These are phyloP conservation scores for Aspergillus terreus DNA, from an alignment of 2,329 filamentous ascomycete species.

Conservation along the genomic window DNA sequence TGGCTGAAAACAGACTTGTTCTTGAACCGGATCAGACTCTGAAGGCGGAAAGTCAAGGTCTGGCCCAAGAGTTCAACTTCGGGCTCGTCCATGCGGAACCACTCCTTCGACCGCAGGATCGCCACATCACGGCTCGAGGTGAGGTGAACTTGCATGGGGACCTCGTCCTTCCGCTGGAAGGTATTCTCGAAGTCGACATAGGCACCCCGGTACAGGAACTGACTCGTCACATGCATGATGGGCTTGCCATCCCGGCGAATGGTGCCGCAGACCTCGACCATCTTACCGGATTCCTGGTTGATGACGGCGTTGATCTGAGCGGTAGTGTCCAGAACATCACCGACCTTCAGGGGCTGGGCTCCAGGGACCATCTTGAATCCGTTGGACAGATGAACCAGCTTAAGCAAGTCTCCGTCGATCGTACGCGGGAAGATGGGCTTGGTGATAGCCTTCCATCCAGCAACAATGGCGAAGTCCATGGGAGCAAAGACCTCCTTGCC, in stretches of 20 bases:
- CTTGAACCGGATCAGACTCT: slow-evolving; percentile 90
- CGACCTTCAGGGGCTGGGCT: slow-evolving; percentile 91
- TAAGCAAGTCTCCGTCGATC: slow-evolving; percentile 93
- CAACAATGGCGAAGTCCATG: slow-evolving; percentile 99
- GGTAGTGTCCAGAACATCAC: slow-evolving; percentile 85
- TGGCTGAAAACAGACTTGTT: slow-evolving; percentile 88
- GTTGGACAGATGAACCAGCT: slow-evolving; percentile 95
- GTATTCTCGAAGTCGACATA: slow-evolving; percentile 97
- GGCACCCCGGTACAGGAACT: slow-evolving; percentile 91
- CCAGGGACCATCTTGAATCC: slow-evolving; percentile 98
- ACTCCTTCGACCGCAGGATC: slow-evolving; percentile 92
- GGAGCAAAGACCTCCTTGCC: slow-evolving; percentile 92
- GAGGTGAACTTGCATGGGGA: slow-evolving; percentile 88
- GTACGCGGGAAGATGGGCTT: slow-evolving; percentile 97
- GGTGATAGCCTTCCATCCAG: slow-evolving; percentile 97
- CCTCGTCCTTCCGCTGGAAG: slow-evolving; percentile 96
- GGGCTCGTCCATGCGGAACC: slow-evolving; percentile 84
- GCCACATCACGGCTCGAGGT: slow-evolving; percentile 87
- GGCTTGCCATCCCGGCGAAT: slow-evolving; percentile 77
- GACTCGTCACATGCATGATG: slow-evolving; percentile 97
- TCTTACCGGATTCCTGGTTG: slow-evolving; percentile 97
- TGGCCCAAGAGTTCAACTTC: slow-evolving; percentile 87
- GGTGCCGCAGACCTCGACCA: slow-evolving; percentile 99
- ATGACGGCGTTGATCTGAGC: slow-evolving; percentile 96
- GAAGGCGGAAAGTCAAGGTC: slow-evolving; percentile 91